Evolutionary conservation across 352 stramenopile genomes (phyloP), one percentile per base, ranked within the genome.

Genomic region (Pythium rhizo-oryzae): DNA sequence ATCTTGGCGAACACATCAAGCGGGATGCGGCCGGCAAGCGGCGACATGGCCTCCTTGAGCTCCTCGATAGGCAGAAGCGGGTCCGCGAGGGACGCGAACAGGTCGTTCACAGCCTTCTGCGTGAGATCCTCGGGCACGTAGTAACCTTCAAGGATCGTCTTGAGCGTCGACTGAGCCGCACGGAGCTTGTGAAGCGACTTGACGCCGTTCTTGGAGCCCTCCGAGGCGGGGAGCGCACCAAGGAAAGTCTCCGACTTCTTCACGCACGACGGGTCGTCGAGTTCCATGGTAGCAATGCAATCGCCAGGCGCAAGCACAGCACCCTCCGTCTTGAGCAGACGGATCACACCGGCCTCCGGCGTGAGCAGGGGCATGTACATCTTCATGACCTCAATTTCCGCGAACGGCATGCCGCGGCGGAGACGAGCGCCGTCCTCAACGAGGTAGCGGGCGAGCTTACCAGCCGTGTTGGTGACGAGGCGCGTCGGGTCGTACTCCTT

Each of bases 311-410:
- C 86, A 1, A 99, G 71, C 57, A 99, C 88, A 8, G 96, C 95
- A 37, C 98, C 98, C 77, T 99, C 97, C 2, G 98, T 98, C 76
- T 97, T 96, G 39, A 96, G 82, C 77, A 99, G 96, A 13, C 89
- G 90, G 58, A 99, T 97, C 7, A 98, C 79, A 83, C 98, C 98
- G 41, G 84, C 85, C 80, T 99, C 98, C 25, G 96, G 96, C 0
- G 98, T 98, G 65, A 98, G 92, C 44, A 99, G 85, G 24, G 97
- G 98, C 97, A 99, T 99, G 86, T 99, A 99, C 98, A 99, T 99
- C 87, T 99, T 99, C 98, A 99, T 99, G n/a, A 99, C 98, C 67
- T 96, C 89, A 18, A 96, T 92, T 68, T 96, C 89, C 41, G 87
- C 89, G 71, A 92, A 96, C 64, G 89, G 87, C 81, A 92, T 95